A percentile compares a stretch with the other conserved stretches of the same genome.
phyloP scores from a whole-genome alignment of 2,329 filamentous ascomycete species.

The Xylariomycetidae sp. region DNA sequence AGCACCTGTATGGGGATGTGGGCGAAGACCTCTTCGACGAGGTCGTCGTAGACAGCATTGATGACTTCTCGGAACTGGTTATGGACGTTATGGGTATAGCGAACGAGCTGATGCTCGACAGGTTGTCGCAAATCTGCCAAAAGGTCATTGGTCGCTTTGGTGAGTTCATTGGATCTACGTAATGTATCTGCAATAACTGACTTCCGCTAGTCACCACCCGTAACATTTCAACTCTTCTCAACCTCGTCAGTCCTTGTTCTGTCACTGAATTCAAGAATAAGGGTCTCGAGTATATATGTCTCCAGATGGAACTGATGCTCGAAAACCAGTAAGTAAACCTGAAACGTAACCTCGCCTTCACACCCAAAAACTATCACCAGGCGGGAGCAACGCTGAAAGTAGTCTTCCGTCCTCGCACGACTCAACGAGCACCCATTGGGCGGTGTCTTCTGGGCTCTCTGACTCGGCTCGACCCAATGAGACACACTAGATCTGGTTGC shows the following conservation, averaged over 20 bases:
- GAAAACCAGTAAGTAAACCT: constrained; percentile 69
- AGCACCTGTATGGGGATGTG: constrained; percentile 77
- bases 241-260: constrained; percentile 78
- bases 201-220: constrained; percentile 68
- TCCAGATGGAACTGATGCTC: constrained; percentile 87
- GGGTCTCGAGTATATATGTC: constrained; percentile 82
- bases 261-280: constrained; percentile 83
- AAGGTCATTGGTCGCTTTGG: constrained; percentile 71
- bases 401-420: too few relatives aligned
- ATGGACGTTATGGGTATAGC: constrained; percentile 86
- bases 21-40: constrained; percentile 79
- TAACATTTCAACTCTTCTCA: constrained; percentile 81
- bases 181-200: too few relatives aligned
- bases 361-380: too few relatives aligned
- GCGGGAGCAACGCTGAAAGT: too few relatives aligned
- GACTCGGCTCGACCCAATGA: too few relatives aligned
- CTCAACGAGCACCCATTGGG: too few relatives aligned
- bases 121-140: constrained; percentile 86
- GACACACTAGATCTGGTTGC: too few relatives aligned
- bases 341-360: too few relatives aligned
- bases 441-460: too few relatives aligned
- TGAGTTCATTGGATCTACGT: too few relatives aligned
- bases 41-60: constrained; percentile 64
- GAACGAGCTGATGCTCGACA: constrained; percentile 93
- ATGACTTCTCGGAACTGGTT: constrained; percentile 83